Base-by-base conservation (phyloP, 768 basidiomycete genomes). In the Russula dissimulans region DNA sequence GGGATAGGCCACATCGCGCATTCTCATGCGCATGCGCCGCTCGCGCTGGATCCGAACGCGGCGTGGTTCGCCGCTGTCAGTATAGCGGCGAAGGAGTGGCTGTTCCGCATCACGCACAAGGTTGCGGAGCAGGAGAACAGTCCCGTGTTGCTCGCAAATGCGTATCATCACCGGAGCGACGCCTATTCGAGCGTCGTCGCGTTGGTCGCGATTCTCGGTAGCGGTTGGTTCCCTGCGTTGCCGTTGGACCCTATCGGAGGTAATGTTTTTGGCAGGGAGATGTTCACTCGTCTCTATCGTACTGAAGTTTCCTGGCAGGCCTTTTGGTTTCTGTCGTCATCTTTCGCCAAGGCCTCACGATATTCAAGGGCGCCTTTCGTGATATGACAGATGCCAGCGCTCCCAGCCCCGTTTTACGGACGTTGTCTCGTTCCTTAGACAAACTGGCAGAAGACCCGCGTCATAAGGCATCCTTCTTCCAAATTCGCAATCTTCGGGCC, bases 101-200 rank as follows among this genome's bases (percentile, higher is more conserved):
- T 99, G 12, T 98, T 95, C 73, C 78, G 94, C 45, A 75, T 86
- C 48, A 98, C 94, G 49, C 89, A 88, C 69, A 82, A 80, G 56
- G 95, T 99, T 34, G 97, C 95, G 11, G 84, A 91, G 59, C 83
- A 91, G 67, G 94, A 97, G 72, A 85, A 85, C 67, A 91, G 89
- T 68, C 90, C 91, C 4, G 97, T 99, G 0, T 74, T 99, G 54
- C 76, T 87, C 18, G 97, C 97, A n/a, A 99, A 98, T 71, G 97
- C 95, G 6, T 80, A 94, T 57, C 95, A 98, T 71, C 97, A 99
- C 73, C 82, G 97, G n/a, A 94, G 91, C 64, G 97, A 99, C 71
- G 93, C 92, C 6, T 92, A 94, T 69, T 94, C 93, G 3, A 95
- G 93, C 67, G 66, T 87, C 51, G 92, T 99, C 56, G 93, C 95